Evolutionary conservation across 73 alveolate species (phyloP), one percentile per base, ranked within the genome.

Genomic region (Tetrahymena borealis): DNA sequence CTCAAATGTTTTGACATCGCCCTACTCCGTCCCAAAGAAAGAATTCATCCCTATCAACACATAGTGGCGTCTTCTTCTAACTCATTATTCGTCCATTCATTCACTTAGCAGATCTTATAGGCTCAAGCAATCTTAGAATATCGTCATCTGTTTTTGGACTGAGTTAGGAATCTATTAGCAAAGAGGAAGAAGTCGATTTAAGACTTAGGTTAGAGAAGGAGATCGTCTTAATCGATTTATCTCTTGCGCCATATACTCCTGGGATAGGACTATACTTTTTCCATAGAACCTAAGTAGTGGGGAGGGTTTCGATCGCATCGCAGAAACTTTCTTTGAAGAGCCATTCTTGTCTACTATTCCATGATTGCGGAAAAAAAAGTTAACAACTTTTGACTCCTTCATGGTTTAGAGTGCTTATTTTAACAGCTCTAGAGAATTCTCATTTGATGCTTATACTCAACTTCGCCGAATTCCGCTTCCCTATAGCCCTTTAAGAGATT

Each of bases 181-280:
- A 60, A 60, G 85, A 60, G 85, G 85, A 60, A 60, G 85, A 60
- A 35, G n/a, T 24, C n/a, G n/a, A 60, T 15, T 60, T 18, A n/a
- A 60, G 85, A n/a, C n/a, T 60, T 60, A 3, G 85, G 28, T 35
- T 7, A 9, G 28, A 60, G 85, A 60, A 35, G 28, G 85, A 16
- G n/a, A 2, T 60, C 10, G 85, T 60, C 85, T 60, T 60, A 60
- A 35, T 60, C 85, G n/a, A n/a, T 60, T 60, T 12, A 10, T 60
- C 85, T 60, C 85, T 60, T 60, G 85, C 85, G 85, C 85, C 85
- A 60, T 60, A 60, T 60, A 60, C 85, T 60, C 85, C 85, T 60
- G 85, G 85, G 85, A 60, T 60, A 60, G 85, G 85, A 60, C 85
- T 60, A 60, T 35, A 60, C 85, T 60, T 60, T 60, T 60, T 60